Evolutionary conservation across 305 asterid species (phyloP).

Genomic region (Fraxinus velutina): DNA sequence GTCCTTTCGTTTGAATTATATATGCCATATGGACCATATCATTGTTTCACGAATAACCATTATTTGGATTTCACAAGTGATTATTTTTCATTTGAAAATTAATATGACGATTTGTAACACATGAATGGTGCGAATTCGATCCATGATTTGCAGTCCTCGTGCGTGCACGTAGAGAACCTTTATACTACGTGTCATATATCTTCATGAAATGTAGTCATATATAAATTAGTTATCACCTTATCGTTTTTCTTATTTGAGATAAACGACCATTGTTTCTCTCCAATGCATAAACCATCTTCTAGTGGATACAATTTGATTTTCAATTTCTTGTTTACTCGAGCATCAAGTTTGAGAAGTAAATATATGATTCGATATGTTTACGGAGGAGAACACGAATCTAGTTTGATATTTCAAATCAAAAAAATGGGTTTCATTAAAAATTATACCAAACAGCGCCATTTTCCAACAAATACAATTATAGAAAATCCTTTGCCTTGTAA

Average conservation of each 20-base stretch:
- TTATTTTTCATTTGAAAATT: no score
- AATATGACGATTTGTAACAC: no score
- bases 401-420: background rate
- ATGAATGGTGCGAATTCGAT: no score
- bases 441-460: background rate
- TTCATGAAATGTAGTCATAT: background rate
- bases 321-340: background rate
- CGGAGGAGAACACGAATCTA: background rate
- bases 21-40: background rate
- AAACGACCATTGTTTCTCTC: background rate
- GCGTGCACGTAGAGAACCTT: no score
- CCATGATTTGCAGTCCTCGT: no score
- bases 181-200: no score
- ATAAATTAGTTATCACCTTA: no score
- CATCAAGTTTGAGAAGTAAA: background rate
- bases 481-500: background rate
- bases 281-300: background rate
- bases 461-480: background rate
- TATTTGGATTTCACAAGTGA: no score
- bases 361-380: no score
- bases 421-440: background rate
- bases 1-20: background rate
- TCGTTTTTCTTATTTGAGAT: background rate
- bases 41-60: no score
- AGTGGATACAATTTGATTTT: background rate